Percentiles rank a stretch among this genome's conserved stretches.
Evolutionary conservation across 345 rosid species (phyloP).

Genomic region (Murraya koenigii): DNA sequence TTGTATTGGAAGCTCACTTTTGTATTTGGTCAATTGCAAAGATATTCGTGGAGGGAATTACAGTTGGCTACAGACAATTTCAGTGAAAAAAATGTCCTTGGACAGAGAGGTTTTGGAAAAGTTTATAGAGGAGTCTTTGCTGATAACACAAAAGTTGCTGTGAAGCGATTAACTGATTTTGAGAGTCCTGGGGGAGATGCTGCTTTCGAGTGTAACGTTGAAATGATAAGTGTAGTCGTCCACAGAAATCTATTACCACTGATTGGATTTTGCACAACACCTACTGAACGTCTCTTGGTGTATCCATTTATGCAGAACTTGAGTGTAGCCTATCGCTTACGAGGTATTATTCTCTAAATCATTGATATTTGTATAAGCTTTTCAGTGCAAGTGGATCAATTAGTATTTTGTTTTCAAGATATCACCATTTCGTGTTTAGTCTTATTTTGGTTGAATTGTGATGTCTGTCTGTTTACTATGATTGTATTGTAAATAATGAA

Average conservation of each 20-base stretch:
- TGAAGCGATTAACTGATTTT: slow-evolving; percentile 86
- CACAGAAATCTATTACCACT: slow-evolving; percentile 82
- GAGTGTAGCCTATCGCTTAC: slow-evolving; percentile 84
- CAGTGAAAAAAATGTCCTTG: slow-evolving; percentile 81
- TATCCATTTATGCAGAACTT: slow-evolving; percentile 94
- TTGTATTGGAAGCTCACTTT: slow-evolving; percentile 3
- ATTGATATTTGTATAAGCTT: not conserved
- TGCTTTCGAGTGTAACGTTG: slow-evolving; percentile 93
- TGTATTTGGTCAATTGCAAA: slow-evolving; percentile 87
- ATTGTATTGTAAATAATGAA: not conserved
- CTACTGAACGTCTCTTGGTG: slow-evolving; percentile 86
- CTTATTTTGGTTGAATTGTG: not conserved
- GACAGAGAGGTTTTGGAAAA: slow-evolving; percentile 97
- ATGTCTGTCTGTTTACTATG: not conserved
- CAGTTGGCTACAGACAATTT: slow-evolving; percentile 87
- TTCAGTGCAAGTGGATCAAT: not conserved
- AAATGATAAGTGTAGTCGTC: slow-evolving; percentile 97
- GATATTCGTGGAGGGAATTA: slow-evolving; percentile 92
- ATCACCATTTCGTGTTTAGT: not conserved
- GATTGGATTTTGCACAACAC: slow-evolving; percentile 93
- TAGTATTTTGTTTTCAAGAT: not conserved
- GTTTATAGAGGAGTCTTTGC: slow-evolving; percentile 87
- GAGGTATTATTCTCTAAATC: slow-evolving; percentile 47
- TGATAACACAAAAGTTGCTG: slow-evolving; percentile 80
- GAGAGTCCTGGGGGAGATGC: slow-evolving; percentile 95